Conservation (phyloP, 768 basidiomycete species). For the Gymnopilus junonius region DNA sequence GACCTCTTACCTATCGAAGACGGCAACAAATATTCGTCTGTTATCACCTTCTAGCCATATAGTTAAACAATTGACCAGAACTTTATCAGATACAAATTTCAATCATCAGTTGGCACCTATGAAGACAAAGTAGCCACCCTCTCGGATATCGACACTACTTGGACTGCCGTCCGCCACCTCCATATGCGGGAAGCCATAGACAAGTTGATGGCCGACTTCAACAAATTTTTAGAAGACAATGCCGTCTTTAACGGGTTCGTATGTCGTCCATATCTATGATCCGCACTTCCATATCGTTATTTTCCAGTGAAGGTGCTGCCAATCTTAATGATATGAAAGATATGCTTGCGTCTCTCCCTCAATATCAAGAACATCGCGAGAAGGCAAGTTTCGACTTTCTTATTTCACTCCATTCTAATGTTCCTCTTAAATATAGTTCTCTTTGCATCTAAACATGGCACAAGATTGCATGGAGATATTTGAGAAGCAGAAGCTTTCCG, state of each 20-base stretch:
- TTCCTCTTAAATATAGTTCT: conserved; percentile 67
- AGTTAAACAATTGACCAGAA: neutral
- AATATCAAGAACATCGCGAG: conserved; percentile 94
- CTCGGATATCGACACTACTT: conserved; percentile 88
- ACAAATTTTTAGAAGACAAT: conserved; percentile 91
- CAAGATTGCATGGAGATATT: conserved; percentile 97
- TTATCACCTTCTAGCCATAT: conserved; percentile 19
- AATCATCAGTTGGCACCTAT: conserved; percentile 80
- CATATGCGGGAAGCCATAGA: conserved; percentile 99
- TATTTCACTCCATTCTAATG: neutral
- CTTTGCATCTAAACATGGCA: conserved; percentile 95
- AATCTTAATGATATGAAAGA: conserved; percentile 98
- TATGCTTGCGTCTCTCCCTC: conserved; percentile 93
- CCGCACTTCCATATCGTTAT: conserved; percentile 4
- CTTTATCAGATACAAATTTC: conserved; percentile 82
- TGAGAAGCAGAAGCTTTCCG: conserved; percentile 82
- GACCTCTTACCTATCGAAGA: conserved; percentile 90
- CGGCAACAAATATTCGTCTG: conserved; percentile 86
- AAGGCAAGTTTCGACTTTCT: conserved; percentile 53
- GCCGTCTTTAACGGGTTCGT: conserved; percentile 90
- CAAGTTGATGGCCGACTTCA: conserved; percentile 95
- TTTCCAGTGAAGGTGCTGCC: conserved; percentile 71
- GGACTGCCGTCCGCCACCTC: conserved; percentile 93
- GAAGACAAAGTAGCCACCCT: conserved; percentile 90
- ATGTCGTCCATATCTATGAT: neutral